These are phyloP conservation scores for Talinum fruticosum DNA, from an alignment of 148 eudicot species.

Conservation along the genomic window DNA sequence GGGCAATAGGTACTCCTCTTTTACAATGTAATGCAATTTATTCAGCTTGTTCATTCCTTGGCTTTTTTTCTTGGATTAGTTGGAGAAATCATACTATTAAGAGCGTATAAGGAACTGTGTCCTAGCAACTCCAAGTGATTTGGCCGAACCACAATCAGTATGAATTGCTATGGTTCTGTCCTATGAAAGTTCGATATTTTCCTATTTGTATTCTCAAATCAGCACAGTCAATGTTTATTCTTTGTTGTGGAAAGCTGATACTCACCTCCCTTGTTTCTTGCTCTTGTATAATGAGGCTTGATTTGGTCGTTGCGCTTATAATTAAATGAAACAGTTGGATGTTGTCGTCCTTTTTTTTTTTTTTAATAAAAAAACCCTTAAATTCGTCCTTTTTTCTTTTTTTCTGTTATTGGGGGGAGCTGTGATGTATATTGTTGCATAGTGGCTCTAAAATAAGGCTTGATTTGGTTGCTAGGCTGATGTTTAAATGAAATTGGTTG, in stretches of 20 bases:
- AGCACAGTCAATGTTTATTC: not conserved
- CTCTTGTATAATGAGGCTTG: not conserved
- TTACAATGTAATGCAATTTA: not conserved
- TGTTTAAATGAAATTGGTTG: too few species aligned
- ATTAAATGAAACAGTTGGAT: too few species aligned
- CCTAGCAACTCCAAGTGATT: too few species aligned
- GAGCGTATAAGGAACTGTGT: not conserved
- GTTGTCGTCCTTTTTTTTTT: too few species aligned
- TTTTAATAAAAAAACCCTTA: too few species aligned
- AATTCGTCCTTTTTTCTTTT: too few species aligned
- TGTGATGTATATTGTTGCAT: too few species aligned
- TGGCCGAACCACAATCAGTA: too few species aligned
- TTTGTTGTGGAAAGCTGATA: conserved; percentile 2
- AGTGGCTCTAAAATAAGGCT: not conserved
- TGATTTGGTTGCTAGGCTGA: not conserved
- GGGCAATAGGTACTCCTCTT: conserved; percentile 75
- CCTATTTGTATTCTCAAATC: not conserved
- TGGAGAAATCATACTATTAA: not conserved
- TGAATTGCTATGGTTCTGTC: not conserved
- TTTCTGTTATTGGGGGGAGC: too few species aligned
- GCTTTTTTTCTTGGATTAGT: not conserved
- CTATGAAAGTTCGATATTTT: not conserved
- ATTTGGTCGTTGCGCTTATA: not conserved
- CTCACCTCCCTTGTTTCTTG: too few species aligned
- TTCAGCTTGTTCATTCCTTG: not conserved